Evolutionary conservation across 2,329 filamentous ascomycete species (phyloP).

Genomic region (Ascochyta viciae-villosae): DNA sequence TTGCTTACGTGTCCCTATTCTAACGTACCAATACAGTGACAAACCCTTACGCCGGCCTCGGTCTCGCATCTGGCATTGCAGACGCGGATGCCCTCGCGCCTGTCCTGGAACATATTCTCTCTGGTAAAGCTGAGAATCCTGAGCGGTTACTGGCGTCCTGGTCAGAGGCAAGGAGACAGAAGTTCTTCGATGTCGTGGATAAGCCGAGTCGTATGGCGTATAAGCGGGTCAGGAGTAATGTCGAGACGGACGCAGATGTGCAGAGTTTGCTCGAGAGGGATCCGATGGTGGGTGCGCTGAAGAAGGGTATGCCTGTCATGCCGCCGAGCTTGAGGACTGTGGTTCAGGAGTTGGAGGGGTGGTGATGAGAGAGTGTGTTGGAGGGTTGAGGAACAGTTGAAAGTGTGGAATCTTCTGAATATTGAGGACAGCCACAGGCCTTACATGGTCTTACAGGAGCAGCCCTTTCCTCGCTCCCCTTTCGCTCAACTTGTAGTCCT

Average conservation of each 20-base stretch:
- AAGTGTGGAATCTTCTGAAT: too few species aligned
- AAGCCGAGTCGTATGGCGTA: constrained; percentile 40
- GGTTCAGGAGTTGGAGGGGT: constrained; percentile 36
- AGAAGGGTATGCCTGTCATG: constrained; percentile 40
- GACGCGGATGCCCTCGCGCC: constrained; percentile 42
- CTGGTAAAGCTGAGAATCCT: constrained; percentile 17
- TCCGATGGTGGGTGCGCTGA: constrained; percentile 39
- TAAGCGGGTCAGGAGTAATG: constrained; percentile 32
- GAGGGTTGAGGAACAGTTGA: too few species aligned
- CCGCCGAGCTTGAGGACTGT: constrained; percentile 38
- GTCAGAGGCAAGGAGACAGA: constrained; percentile 42
- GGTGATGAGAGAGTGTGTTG: constrained; percentile 17
- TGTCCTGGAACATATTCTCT: constrained; percentile 36
- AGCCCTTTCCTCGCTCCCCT: constrained; percentile 11
- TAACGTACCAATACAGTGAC: constrained; percentile 30
- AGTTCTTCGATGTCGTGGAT: constrained; percentile 48
- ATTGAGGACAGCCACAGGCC: too few species aligned
- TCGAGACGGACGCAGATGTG: constrained; percentile 37
- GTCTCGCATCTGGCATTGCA: constrained; percentile 45
- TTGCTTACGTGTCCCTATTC: too few species aligned
- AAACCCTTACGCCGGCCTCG: constrained; percentile 48
- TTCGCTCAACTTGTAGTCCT: constrained; percentile 28
- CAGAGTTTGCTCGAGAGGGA: constrained; percentile 33
- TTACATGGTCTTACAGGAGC: neutral
- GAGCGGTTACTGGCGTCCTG: constrained; percentile 45